A percentile compares a stretch with the other conserved stretches of the same genome.
phyloP scores from a whole-genome alignment of 2,329 filamentous ascomycete species.

The Elsinoe batatas region DNA sequence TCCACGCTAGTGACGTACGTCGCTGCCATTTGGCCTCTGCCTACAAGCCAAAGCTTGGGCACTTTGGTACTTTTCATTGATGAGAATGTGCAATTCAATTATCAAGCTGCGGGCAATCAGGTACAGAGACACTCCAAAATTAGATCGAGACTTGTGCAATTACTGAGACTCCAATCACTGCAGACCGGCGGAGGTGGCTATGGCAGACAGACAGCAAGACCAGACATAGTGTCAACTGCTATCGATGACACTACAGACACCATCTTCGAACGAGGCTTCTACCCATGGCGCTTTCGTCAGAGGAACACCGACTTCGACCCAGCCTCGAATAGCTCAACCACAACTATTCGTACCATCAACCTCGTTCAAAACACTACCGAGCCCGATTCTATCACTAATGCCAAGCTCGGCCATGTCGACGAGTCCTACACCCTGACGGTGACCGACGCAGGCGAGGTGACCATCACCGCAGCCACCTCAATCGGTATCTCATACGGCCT shows the following conservation, averaged over 20 bases:
- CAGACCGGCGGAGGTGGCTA: constrained; percentile 9
- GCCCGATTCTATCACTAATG: constrained; percentile 46
- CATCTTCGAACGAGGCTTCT: constrained; percentile 58
- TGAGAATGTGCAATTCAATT: constrained; percentile 29
- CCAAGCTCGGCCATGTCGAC: constrained; percentile 54
- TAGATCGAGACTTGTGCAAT: constrained; percentile 13
- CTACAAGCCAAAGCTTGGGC: constrained; percentile 29
- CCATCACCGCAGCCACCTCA: constrained; percentile 55
- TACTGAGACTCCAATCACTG: constrained; percentile 9
- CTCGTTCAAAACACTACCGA: constrained; percentile 53
- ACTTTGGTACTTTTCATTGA: constrained; percentile 32
- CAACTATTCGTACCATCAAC: constrained; percentile 48
- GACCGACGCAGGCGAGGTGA: constrained; percentile 47
- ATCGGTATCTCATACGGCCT: constrained; percentile 63
- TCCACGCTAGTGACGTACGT: constrained; percentile 18
- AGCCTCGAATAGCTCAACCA: constrained; percentile 31
- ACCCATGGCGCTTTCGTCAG: constrained; percentile 68
- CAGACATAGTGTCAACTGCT: constrained; percentile 38
- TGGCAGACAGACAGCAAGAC: not conserved
- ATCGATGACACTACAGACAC: constrained; percentile 48
- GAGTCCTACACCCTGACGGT: constrained; percentile 66
- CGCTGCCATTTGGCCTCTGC: constrained; percentile 36
- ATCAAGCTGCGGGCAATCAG: constrained; percentile 23
- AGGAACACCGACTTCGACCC: constrained; percentile 59
- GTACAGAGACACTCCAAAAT: constrained; percentile 18